A percentile compares a stretch with the other conserved stretches of the same genome.
phyloP scores from a whole-genome alignment of 148 eudicot genomes.

The Drosera capensis region DNA sequence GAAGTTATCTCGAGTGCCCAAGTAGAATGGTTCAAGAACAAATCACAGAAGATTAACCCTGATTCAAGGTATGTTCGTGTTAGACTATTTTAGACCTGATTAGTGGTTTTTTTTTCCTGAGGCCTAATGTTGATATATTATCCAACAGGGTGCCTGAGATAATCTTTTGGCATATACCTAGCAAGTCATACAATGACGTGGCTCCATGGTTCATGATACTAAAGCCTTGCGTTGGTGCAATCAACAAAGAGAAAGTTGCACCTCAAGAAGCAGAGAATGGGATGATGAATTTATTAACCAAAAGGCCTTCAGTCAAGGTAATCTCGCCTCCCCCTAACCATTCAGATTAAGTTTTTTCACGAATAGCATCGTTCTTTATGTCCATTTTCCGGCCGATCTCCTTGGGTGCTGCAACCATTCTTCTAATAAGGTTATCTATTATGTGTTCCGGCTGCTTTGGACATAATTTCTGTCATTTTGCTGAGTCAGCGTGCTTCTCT shows the following conservation, averaged over 20 bases:
- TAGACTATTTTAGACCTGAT: too few relatives aligned
- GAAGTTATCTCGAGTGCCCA: slow-evolving; percentile 69
- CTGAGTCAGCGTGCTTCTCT: not conserved
- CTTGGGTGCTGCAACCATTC: too few relatives aligned
- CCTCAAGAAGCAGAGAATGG: slow-evolving; percentile 77
- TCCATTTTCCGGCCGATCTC: too few relatives aligned
- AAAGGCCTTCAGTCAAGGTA: slow-evolving; percentile 78
- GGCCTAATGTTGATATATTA: slow-evolving; percentile 4
- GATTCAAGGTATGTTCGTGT: slow-evolving; percentile 77
- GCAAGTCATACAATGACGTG: slow-evolving; percentile 43
- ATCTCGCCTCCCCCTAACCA: slow-evolving; percentile 1
- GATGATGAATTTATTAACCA: slow-evolving; percentile 53
- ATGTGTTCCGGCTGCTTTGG: not conserved
- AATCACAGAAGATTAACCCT: slow-evolving; percentile 53
- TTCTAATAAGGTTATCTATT: not conserved
- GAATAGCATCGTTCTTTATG: too few relatives aligned
- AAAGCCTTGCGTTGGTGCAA: slow-evolving; percentile 58
- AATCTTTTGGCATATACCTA: slow-evolving; percentile 90
- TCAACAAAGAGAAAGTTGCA: slow-evolving; percentile 60
- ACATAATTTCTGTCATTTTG: not conserved
- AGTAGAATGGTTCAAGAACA: slow-evolving; percentile 55
- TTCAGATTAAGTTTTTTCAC: too few relatives aligned
- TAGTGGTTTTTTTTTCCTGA: too few relatives aligned
- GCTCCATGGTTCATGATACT: slow-evolving; percentile 28
- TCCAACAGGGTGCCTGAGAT: slow-evolving; percentile 69